These are phyloP conservation scores for Phlebopus sp. DNA, from an alignment of 1,284 basidiomycete species.

Conservation along the genomic window DNA sequence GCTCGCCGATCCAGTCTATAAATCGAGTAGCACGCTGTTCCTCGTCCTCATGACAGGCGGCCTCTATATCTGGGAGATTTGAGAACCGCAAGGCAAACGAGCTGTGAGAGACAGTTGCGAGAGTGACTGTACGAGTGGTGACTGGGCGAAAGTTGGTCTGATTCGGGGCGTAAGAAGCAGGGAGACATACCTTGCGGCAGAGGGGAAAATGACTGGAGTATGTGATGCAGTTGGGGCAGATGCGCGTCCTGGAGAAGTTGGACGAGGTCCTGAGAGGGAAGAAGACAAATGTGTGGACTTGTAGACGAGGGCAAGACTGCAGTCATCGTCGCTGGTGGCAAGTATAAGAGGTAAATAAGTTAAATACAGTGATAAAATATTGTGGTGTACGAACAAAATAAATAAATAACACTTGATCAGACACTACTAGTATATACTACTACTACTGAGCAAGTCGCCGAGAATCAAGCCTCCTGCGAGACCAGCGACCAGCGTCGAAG, in stretches of 20 bases:
- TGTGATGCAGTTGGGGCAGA: conserved; percentile 63
- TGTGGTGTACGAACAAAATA: too few species aligned
- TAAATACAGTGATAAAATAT: too few species aligned
- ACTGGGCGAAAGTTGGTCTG: conserved; percentile 43
- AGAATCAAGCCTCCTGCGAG: conserved; percentile 59
- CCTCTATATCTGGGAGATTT: conserved; percentile 64
- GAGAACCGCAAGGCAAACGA: conserved; percentile 76
- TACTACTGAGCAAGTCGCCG: conserved; percentile 44
- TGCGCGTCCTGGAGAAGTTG: conserved; percentile 54
- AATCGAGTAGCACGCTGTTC: conserved; percentile 70
- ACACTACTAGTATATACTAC: conserved; percentile 31
- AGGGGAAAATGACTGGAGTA: conserved; percentile 82
- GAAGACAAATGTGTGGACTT: conserved; percentile 73
- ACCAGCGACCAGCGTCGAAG: conserved; percentile 44
- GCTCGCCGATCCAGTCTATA: conserved; percentile 77
- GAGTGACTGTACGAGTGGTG: conserved; percentile 69
- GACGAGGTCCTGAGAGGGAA: conserved; percentile 66
- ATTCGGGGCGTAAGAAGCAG: background rate
- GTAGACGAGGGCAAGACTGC: conserved; percentile 63
- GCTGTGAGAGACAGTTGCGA: conserved; percentile 64
- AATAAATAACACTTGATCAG: conserved; percentile 12
- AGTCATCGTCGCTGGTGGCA: too few species aligned
- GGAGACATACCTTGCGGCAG: conserved; percentile 62
- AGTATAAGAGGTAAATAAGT: too few species aligned
- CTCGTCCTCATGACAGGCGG: conserved; percentile 70